A percentile compares a stretch with the other conserved stretches of the same genome.
Evolutionary conservation across 1,139 yeast genomes (phyloP).

Genomic region (Suhomyces coccinellae): DNA sequence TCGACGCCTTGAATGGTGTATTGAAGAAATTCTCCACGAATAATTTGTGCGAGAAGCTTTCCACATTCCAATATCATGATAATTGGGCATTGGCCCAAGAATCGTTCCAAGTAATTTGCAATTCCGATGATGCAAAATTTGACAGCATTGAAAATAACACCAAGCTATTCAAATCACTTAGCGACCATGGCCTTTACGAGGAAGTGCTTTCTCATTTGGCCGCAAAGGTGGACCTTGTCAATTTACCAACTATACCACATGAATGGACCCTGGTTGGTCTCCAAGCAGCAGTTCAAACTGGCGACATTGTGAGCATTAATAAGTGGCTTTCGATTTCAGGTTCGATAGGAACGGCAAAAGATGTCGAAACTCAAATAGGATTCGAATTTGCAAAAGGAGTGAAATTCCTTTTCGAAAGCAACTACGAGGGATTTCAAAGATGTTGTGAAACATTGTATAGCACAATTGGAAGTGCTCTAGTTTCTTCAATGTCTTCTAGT

Average conservation of each 20-base stretch:
- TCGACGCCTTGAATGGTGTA: conserved; percentile 88
- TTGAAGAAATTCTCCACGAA: conserved; percentile 71
- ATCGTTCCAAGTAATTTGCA: conserved; percentile 70
- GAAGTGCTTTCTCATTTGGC: conserved; percentile 40
- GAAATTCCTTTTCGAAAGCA: conserved; percentile 36
- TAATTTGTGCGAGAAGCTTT: conserved; percentile 67
- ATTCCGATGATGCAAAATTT: conserved; percentile 25
- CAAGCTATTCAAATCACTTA: conserved; percentile 38
- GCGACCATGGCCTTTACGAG: conserved; percentile 45
- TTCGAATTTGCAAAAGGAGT: conserved; percentile 68
- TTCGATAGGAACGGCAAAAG: conserved; percentile 40
- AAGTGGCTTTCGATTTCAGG: conserved; percentile 54
- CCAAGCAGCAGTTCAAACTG: conserved; percentile 71
- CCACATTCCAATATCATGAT: conserved; percentile 81
- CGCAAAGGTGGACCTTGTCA: conserved; percentile 27
- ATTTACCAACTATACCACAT: conserved; percentile 31
- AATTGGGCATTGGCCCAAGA: conserved; percentile 88
- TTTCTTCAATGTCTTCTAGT: conserved; percentile 62
- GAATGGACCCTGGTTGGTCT: conserved; percentile 71
- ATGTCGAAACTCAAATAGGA: conserved; percentile 57
- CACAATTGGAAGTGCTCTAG: conserved; percentile 60
- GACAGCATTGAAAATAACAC: conserved; percentile 34
- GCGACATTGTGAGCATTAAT: conserved; percentile 51
- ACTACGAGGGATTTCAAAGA: conserved; percentile 28
- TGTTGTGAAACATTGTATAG: conserved; percentile 54